Percentiles rank a stretch among this genome's conserved stretches.
phyloP scores from a whole-genome alignment of 495 filamentous ascomycete species.

The Penicillium tannophilum region DNA sequence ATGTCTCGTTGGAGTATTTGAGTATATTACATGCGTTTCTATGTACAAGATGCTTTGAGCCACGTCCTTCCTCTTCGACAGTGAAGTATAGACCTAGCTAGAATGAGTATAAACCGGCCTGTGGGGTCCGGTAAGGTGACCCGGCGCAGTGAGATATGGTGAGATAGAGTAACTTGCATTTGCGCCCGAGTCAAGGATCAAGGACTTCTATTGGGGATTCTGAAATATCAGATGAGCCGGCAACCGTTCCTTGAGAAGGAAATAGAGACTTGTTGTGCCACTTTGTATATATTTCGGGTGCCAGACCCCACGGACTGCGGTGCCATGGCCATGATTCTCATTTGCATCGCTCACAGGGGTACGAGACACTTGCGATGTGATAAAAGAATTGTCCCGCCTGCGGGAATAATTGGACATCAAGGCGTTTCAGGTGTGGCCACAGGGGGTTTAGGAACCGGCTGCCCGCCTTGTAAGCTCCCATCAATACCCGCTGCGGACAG shows the following conservation, averaged over 20 bases:
- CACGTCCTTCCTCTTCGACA: neutral
- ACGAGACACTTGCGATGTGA: too few relatives aligned
- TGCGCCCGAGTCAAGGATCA: too few relatives aligned
- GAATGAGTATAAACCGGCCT: neutral
- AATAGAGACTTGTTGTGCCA: neutral
- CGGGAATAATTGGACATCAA: neutral
- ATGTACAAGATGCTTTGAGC: neutral
- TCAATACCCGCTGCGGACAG: slow-evolving; percentile 53
- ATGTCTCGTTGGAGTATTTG: neutral
- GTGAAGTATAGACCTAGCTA: neutral
- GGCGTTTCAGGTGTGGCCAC: neutral
- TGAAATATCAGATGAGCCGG: neutral
- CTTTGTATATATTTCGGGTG: neutral
- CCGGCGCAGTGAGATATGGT: neutral
- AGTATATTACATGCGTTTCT: neutral
- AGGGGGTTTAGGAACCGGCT: slow-evolving; percentile 7
- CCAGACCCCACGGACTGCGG: neutral
- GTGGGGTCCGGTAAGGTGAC: neutral
- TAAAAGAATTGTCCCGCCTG: neutral
- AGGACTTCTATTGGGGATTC: neutral
- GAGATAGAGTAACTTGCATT: neutral
- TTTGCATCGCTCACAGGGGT: neutral
- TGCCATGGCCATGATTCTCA: neutral
- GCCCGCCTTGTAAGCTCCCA: slow-evolving; percentile 33
- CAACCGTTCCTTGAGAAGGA: neutral